Evolutionary conservation across 352 stramenopile species (phyloP), one percentile per base, ranked within the genome.

Genomic region (Phytopythium mirpurense): DNA sequence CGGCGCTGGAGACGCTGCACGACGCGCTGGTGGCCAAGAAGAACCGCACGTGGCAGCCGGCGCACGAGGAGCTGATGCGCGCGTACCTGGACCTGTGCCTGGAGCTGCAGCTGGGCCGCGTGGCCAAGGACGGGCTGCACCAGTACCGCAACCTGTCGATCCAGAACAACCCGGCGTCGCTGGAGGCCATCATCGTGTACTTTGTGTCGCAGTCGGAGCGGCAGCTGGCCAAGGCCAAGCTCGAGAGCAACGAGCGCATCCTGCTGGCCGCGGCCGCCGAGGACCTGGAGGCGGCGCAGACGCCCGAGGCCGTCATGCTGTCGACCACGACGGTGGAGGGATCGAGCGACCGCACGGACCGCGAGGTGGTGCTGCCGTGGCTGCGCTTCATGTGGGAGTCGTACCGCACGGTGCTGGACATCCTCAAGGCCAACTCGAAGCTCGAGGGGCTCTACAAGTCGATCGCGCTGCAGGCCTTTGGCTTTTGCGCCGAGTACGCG

Each of bases 41-140:
- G 62, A 95, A 98, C 70, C 94, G 96, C 59, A 97, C 89, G 55
- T 99, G 96, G 96, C 95, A 96, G 59, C 89, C 93, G n/a, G 86
- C 87, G 11, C 98, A 98, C 65, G 96, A 99, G 65, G 84, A 97
- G 61, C 96, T 99, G 46, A 98, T 99, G 88, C 73, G 96, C 38
- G 74, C 90, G 45, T 99, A 98, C 73, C 63, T 99, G 52, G 83
- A 98, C 64, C 89, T 99, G 38, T 98, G 95, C 75, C 71, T 99
- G 23, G 88, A 98, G 46, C 72, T 98, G 35, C 86, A 98, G 74
- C 76, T 93, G 44, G 85, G 80, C 3, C 81, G 88, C 50, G 93
- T 98, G 66, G 96, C 95, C 37, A 99, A 99, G 77, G 97, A 99
- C 67, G 97, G 97, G 2, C 76, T 99, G 34, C 96, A 99, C 65